These are phyloP conservation scores for Thalassiosira livingstoniorum DNA, from an alignment of 352 stramenopile genomes.

Conservation along the genomic window DNA sequence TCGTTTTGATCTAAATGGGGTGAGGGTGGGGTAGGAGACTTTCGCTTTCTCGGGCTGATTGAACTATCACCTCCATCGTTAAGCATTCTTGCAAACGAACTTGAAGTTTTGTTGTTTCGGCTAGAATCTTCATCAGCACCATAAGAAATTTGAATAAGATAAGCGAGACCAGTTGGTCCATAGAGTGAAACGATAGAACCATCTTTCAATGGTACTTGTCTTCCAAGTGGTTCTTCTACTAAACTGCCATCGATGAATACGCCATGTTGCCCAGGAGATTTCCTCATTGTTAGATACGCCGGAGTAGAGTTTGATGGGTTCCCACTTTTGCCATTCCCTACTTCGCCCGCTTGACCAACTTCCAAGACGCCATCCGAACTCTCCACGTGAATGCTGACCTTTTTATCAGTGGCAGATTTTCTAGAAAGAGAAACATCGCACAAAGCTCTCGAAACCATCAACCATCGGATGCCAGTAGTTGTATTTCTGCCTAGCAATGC, in stretches of 20 bases:
- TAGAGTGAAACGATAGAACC: constrained; percentile 38
- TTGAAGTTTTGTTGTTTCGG: too few species aligned
- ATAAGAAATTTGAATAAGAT: constrained; percentile 21
- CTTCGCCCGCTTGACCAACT: neutral
- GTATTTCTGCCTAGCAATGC: neutral
- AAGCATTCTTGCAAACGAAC: too few species aligned
- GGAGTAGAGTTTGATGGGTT: neutral
- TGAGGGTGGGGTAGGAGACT: neutral
- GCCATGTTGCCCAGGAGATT: constrained; percentile 3
- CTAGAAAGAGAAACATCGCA: constrained; percentile 42
- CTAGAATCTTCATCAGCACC: too few species aligned
- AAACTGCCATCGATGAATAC: constrained; percentile 25
- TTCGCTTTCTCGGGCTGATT: neutral
- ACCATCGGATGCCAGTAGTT: neutral
- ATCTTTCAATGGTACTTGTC: constrained; percentile 21
- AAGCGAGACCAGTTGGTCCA: constrained; percentile 18
- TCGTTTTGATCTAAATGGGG: too few species aligned
- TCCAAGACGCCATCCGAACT: neutral
- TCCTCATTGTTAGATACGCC: constrained; percentile 28
- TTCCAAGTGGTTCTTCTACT: constrained; percentile 14
- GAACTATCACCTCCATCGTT: too few species aligned
- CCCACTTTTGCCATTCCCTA: neutral
- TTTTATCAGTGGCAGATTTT: neutral
- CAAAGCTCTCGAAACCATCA: constrained; percentile 28
- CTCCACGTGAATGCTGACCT: neutral